Percentiles rank a stretch among this genome's conserved stretches.
Conservation (phyloP, 495 filamentous ascomycete species). For the Acidomyces sp. region DNA sequence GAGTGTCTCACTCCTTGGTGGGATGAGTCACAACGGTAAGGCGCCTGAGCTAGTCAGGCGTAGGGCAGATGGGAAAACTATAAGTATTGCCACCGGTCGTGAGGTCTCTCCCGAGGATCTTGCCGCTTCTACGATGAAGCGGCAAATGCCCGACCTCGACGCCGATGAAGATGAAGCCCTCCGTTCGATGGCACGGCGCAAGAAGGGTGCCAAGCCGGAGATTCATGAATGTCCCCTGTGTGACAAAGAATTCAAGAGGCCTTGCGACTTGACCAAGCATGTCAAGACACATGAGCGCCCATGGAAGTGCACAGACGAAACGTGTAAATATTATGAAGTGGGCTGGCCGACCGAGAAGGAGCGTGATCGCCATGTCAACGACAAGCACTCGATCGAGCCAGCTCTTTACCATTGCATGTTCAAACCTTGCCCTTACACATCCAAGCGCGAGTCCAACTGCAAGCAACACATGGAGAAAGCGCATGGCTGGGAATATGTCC, state of each 20-base stretch:
- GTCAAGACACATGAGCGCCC: conserved; percentile 94
- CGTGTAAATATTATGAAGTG: conserved; percentile 73
- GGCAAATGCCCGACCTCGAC: conserved; percentile 16
- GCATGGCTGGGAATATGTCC: conserved; percentile 77
- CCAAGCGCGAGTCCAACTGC: conserved; percentile 93
- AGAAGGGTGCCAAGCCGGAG: conserved; percentile 51
- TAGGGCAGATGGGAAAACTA: conserved; percentile 56
- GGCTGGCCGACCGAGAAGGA: conserved; percentile 98
- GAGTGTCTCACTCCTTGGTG: conserved; percentile 59
- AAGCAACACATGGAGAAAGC: conserved; percentile 99
- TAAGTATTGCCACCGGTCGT: conserved; percentile 49
- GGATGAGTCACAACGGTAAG: conserved; percentile 60
- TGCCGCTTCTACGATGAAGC: conserved; percentile 18
- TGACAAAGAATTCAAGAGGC: conserved; percentile 81
- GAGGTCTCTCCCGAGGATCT: conserved; percentile 13
- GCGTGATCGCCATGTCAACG: conserved; percentile 84
- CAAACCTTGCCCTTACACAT: conserved; percentile 77
- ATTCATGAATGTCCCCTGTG: conserved; percentile 38
- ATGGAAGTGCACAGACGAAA: conserved; percentile 71
- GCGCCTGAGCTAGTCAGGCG: conserved; percentile 66
- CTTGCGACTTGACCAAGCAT: conserved; percentile 89
- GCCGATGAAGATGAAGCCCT: conserved; percentile 61
- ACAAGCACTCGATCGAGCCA: conserved; percentile 77
- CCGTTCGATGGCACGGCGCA: conserved; percentile 80
- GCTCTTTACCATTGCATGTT: conserved; percentile 70